Percentiles rank a stretch among this genome's conserved stretches.
phyloP scores from a whole-genome alignment of 768 basidiomycete species.

The Gloeopeniophorella convolvens region DNA sequence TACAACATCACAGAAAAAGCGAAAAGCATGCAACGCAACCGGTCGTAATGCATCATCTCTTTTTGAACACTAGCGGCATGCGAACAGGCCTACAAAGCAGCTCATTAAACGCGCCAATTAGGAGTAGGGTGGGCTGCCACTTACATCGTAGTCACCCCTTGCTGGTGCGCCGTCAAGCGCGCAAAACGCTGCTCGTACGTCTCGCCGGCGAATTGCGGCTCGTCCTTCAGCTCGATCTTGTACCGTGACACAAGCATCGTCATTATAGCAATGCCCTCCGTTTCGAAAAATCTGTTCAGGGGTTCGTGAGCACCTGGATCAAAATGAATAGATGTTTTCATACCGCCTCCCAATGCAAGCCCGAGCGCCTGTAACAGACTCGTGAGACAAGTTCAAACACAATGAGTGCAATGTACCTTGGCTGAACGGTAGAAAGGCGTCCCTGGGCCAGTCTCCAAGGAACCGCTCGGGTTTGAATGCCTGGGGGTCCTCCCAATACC shows the following conservation, averaged over 20 bases:
- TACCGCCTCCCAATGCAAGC: constrained; percentile 23
- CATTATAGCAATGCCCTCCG: constrained; percentile 41
- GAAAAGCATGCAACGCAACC: no score
- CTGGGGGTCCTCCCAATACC: constrained; percentile 50
- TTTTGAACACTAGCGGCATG: constrained; percentile 21
- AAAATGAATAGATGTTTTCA: neutral
- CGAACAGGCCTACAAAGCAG: constrained; percentile 11
- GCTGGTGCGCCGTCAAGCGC: neutral
- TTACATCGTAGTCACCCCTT: constrained; percentile 5
- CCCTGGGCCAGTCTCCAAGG: constrained; percentile 27
- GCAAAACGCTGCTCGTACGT: constrained; percentile 38
- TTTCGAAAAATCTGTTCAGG: constrained; percentile 41
- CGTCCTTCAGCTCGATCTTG: constrained; percentile 43
- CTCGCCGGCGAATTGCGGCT: constrained; percentile 39
- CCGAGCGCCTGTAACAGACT: constrained; percentile 8
- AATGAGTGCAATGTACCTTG: constrained; percentile 7
- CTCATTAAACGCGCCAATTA: no score
- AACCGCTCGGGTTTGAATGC: constrained; percentile 37
- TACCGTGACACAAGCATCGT: constrained; percentile 41
- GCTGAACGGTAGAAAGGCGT: constrained; percentile 32
- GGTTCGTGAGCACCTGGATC: neutral
- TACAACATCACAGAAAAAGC: no score
- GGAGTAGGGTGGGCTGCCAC: neutral
- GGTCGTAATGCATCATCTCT: constrained; percentile 8
- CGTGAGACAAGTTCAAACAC: neutral